Conservation (phyloP, 2,329 filamentous ascomycete species). For the Aspergillus ochraceus region DNA sequence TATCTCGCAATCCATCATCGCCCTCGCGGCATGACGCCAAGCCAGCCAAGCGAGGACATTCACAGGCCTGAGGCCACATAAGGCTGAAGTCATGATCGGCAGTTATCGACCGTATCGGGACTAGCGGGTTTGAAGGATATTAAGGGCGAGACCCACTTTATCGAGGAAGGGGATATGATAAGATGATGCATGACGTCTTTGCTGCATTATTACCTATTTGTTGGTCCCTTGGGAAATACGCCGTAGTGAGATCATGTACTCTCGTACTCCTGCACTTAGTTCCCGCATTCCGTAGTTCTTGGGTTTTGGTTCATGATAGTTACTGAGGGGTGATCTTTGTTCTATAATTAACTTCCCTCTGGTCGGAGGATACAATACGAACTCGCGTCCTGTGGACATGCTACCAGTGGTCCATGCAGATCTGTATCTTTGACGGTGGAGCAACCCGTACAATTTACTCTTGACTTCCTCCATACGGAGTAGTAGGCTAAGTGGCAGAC, state of each 20-base stretch:
- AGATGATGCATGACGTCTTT: not conserved
- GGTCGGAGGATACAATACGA: not conserved
- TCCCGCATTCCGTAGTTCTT: too few relatives aligned
- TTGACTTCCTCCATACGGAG: too few relatives aligned
- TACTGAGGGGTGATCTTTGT: not conserved
- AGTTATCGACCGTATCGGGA: not conserved
- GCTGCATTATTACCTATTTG: too few relatives aligned
- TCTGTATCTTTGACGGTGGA: not conserved
- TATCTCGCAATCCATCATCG: not conserved
- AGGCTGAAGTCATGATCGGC: not conserved
- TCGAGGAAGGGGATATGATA: not conserved
- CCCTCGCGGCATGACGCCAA: not conserved
- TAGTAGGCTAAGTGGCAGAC: not conserved
- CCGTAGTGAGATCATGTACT: not conserved
- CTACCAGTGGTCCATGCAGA: not conserved
- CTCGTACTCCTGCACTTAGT: too few relatives aligned
- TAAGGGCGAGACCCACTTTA: too few relatives aligned
- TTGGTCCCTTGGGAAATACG: too few relatives aligned
- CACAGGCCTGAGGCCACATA: not conserved
- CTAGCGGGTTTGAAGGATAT: not conserved
- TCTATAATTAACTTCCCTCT: not conserved
- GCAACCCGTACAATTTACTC: not conserved
- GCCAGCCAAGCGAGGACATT: not conserved
- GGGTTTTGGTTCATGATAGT: too few relatives aligned
- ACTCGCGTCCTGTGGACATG: not conserved